Percentiles rank a stretch among this genome's conserved stretches.
These are phyloP conservation scores for Hexamita inflata DNA, from an alignment of 208 protist species.

Conservation along the genomic window DNA sequence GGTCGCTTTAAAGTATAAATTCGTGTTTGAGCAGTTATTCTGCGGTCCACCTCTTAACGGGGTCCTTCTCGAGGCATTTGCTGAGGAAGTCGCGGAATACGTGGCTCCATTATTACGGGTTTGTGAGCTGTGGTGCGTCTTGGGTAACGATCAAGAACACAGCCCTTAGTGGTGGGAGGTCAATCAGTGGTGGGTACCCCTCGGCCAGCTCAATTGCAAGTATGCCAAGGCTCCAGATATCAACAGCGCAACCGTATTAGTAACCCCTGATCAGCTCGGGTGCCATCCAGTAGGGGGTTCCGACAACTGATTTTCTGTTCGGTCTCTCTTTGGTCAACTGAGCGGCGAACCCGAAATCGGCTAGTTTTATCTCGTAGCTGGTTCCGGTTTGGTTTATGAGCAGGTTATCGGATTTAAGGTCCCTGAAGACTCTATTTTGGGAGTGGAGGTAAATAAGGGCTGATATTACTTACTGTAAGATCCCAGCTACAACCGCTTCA, in stretches of 20 bases:
- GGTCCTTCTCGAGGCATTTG: conserved; percentile 25
- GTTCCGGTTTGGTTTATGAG: conserved; percentile 7
- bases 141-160: conserved; percentile 33
- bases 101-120: neutral
- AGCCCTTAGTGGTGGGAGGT: conserved; percentile 51
- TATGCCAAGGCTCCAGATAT: conserved; percentile 60
- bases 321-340: conserved; percentile 49
- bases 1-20: too few species aligned
- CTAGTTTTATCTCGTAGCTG: conserved; percentile 46
- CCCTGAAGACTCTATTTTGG: conserved; percentile 53
- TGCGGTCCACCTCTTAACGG: neutral
- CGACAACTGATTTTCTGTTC: conserved; percentile 53
- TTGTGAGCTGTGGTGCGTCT: neutral
- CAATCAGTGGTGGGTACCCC: conserved; percentile 54
- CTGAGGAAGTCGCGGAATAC: conserved; percentile 24
- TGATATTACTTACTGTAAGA: conserved; percentile 33
- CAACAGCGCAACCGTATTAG: conserved; percentile 52
- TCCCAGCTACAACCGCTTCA: neutral
- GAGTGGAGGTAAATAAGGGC: conserved; percentile 50
- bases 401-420: conserved; percentile 63
- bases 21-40: conserved; percentile 25
- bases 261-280: conserved; percentile 55
- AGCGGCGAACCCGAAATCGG: conserved; percentile 59
- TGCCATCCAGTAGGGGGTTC: conserved; percentile 60
- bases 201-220: conserved; percentile 56